These are phyloP conservation scores for Poa pratensis DNA, from an alignment of 176 grass and related monocot species.

Conservation along the genomic window DNA sequence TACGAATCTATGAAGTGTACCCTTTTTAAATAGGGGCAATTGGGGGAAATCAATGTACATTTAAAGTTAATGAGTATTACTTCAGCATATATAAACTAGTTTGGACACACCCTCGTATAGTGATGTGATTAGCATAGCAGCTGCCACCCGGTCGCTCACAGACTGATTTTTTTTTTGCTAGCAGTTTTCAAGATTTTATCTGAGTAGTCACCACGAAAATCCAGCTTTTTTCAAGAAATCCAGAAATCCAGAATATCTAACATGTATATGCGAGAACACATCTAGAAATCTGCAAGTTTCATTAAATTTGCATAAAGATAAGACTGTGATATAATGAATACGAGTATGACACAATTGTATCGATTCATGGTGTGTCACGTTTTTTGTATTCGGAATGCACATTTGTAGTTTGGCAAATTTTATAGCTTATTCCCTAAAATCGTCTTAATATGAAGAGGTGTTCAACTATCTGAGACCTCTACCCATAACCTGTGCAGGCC, in stretches of 20 bases:
- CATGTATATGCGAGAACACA: no score
- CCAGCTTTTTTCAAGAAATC: neutral
- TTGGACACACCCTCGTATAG: neutral
- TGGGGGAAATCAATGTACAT: conserved; percentile 12
- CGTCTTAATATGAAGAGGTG: neutral
- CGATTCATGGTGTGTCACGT: neutral
- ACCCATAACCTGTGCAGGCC: conserved; percentile 42
- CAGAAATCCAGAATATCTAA: neutral
- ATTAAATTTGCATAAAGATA: no score
- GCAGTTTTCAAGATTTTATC: neutral
- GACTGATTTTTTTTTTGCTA: neutral
- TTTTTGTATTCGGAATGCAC: neutral
- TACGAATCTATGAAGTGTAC: neutral
- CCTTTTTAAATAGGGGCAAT: neutral
- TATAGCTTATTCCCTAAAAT: neutral
- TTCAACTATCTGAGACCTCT: conserved; percentile 13
- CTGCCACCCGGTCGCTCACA: neutral
- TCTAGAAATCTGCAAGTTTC: no score
- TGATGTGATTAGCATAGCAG: conserved; percentile 12
- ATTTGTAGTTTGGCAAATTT: neutral
- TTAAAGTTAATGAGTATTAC: neutral
- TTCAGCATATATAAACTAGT: neutral
- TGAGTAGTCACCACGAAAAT: neutral
- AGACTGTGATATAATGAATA: neutral
- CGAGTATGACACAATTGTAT: neutral